Evolutionary conservation across 2,329 filamentous ascomycete species (phyloP), one percentile per base, ranked within the genome.

Genomic region (Paradendryphiella salina): DNA sequence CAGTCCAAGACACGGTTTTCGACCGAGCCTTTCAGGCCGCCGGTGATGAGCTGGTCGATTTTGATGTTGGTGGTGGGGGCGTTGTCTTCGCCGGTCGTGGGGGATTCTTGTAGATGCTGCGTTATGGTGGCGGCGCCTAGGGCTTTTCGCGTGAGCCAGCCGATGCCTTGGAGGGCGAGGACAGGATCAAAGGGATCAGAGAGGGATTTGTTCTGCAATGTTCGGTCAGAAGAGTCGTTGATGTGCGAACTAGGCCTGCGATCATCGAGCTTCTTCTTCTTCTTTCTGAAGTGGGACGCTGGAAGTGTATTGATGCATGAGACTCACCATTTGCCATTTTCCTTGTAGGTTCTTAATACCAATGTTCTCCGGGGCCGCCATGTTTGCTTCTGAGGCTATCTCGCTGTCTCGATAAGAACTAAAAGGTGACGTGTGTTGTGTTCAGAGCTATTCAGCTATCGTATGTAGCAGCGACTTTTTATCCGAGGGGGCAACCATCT

Each of bases 11-110:
- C 73, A 39, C 86, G 81, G 6, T 74, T 65, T 69, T 89, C 86
- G 14, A 75, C 75, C 14, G 80, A 91, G 63, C 84, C 85, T 66
- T 82, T 83, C 57, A 95, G 77, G 47, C 85, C 87, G 52, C 85
- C 89, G 7, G 87, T 89, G 31, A 83, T 79, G 38, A 82, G 78
- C 76, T 95, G 90, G 50, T 84, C 81, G 67, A 91, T 85, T 73
- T 88, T 82, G 73, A 94, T 81, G 76, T 87, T 84, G 50, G 79
- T 77, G 8, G 50, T 50, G 10, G 62, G 54, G 28, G 54, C 46
- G 18, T 55, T 55, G 14, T 65, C 60, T 29, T 56, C 60, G 29
- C 60, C 60, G n/a, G 56, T 61, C 13, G 52, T 48, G 14, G 59
- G 38, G 4, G 34, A 44, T 28, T 64, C 59, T 47, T 70, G 83